Conservation (phyloP, 257 asterid species). For the Salvia rosmarinus region DNA sequence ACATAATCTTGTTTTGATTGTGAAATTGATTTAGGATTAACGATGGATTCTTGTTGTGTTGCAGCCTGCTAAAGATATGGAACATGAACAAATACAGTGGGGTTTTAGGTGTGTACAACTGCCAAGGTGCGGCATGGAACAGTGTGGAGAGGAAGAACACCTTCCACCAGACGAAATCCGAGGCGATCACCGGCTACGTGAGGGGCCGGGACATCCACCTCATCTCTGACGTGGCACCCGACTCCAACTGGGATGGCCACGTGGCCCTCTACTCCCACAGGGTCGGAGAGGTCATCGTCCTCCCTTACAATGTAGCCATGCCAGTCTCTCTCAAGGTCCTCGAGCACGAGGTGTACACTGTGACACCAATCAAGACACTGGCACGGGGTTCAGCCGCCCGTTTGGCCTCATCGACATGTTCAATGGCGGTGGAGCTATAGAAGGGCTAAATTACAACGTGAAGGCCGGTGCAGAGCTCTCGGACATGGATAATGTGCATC, state of each 20-base stretch:
- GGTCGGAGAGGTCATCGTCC: slow-evolving; percentile 44
- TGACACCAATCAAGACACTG: slow-evolving; percentile 60
- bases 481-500: slow-evolving; percentile 36
- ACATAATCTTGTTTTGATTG: not conserved
- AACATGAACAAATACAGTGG: slow-evolving; percentile 87
- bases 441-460: slow-evolving; percentile 56
- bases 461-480: slow-evolving; percentile 42
- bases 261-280: slow-evolving; percentile 62
- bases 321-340: slow-evolving; percentile 77
- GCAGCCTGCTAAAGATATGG: slow-evolving; percentile 87
- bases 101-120: slow-evolving; percentile 80
- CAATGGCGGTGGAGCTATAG: slow-evolving; percentile 82
- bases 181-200: slow-evolving; percentile 63
- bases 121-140: slow-evolving; percentile 96
- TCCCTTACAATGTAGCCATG: slow-evolving; percentile 59
- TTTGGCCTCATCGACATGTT: slow-evolving; percentile 83
- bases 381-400: slow-evolving; percentile 64
- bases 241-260: slow-evolving; percentile 64
- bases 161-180: slow-evolving; percentile 64
- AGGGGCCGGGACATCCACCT: slow-evolving; percentile 74
- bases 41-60: slow-evolving; percentile 31
- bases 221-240: slow-evolving; percentile 62
- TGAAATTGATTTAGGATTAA: not conserved
- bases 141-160: slow-evolving; percentile 69
- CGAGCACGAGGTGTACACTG: slow-evolving; percentile 74